Percentiles rank a stretch among this genome's conserved stretches.
phyloP scores from a whole-genome alignment of 1,284 basidiomycete species.

The Sphagnurus paluster region DNA sequence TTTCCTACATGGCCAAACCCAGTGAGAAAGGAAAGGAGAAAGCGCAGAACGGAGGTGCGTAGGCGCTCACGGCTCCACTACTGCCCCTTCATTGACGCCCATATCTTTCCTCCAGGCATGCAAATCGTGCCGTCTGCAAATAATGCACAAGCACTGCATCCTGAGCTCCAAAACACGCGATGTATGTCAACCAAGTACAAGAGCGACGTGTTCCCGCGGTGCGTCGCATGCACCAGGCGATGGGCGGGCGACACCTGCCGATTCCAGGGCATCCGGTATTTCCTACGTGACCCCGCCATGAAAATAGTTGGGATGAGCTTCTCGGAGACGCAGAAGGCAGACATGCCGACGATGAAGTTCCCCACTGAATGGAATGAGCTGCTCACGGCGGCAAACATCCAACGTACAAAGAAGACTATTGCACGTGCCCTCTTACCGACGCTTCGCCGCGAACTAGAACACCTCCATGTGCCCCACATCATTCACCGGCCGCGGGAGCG shows the following conservation, averaged over 20 bases:
- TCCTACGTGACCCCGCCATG: constrained; percentile 59
- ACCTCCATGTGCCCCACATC: constrained; percentile 60
- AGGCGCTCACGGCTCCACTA: constrained; percentile 20
- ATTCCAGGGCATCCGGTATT: constrained; percentile 75
- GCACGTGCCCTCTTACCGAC: constrained; percentile 70
- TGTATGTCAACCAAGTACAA: constrained; percentile 81
- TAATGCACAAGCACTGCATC: constrained; percentile 28
- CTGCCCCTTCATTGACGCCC: not conserved
- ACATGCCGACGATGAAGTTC: constrained; percentile 62
- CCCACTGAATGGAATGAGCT: constrained; percentile 66
- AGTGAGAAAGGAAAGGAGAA: constrained; percentile 47
- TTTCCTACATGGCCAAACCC: constrained; percentile 41
- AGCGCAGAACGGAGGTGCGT: constrained; percentile 33
- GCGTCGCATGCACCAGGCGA: constrained; percentile 76
- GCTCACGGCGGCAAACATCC: constrained; percentile 48
- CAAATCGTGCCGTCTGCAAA: constrained; percentile 22
- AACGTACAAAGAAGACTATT: constrained; percentile 65
- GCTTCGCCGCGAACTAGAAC: constrained; percentile 67
- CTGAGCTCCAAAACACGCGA: constrained; percentile 70
- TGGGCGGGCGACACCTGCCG: constrained; percentile 84
- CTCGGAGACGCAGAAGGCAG: constrained; percentile 57
- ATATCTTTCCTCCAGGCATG: constrained; percentile 17
- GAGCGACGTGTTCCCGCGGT: constrained; percentile 68
- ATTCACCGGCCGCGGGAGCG: constrained; percentile 75
- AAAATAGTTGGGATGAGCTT: constrained; percentile 68